Evolutionary conservation across 164 flowering plant species (phyloP), one percentile per base, ranked within the genome.

Genomic region (Magnolia changhungtana): DNA sequence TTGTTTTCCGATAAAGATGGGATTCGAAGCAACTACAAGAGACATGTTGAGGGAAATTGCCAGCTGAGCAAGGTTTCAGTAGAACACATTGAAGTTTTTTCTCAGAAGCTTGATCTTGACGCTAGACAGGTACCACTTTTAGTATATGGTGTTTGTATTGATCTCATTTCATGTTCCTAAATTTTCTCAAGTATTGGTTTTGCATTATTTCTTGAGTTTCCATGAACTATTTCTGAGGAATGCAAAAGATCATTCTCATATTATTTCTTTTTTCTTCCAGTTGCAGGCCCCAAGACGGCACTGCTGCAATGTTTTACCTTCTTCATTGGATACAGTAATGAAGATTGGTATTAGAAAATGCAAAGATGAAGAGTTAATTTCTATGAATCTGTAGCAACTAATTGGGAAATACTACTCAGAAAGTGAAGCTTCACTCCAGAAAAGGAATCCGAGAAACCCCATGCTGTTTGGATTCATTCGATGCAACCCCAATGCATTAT

Each of bases 201-300:
- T 61, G 5, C 67, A 69, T 50, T 75, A 45, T 63, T 52, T 51
- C 19, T 78, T 50, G 19, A 49, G 16, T 50, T 69, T 29, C 14
- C 75, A 7, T 71, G 24, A 37, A 61, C 19, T 61, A 29, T 75
- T 72, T 8, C 45, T 49, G 14, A 1, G 45, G 45, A 5, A 1
- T 61, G 7, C 8, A 5, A 24, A 65, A 37, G 7, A 29, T 20
- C 5, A 11, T 21, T 50, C 19, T 50, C 45, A 37, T 37, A 37
- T 37, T 37, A 10, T 69, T 20, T 29, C 52, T 49, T 27, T 16
- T 49, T 37, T 64, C 75, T 81, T 76, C 61, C 78, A 86, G 91
- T 76, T 89, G 84, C 84, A 82, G 81, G 85, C 89, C 68, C 92
- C 87, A 14, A 89, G 97, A 74, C 88, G 98, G n/a, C 89, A 86